A percentile compares a stretch with the other conserved stretches of the same genome.
Conservation (phyloP, 2,329 filamentous ascomycete species). For the Thermothelomyces thermophilus region DNA sequence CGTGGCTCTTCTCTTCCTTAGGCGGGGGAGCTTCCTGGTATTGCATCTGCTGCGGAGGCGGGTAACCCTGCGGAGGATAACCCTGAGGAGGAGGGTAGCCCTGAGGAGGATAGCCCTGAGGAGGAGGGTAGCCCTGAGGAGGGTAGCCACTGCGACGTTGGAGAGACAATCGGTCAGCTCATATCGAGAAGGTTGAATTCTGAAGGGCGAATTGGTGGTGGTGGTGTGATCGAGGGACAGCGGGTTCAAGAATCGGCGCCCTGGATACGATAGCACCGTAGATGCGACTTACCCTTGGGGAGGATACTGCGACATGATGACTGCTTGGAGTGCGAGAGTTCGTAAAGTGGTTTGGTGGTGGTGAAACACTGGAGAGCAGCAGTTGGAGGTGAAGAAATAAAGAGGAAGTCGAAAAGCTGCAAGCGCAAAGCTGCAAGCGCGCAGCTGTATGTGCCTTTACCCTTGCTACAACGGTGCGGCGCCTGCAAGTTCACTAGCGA, state of each 20-base stretch:
- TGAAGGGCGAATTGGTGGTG: background rate
- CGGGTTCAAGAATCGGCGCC: background rate
- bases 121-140: conserved; percentile 4
- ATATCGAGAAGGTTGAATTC: background rate
- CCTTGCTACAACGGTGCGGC: background rate
- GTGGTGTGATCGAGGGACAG: background rate
- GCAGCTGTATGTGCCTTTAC: too few relatives aligned
- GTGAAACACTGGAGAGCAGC: background rate
- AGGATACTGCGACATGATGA: conserved; percentile 11
- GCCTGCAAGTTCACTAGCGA: background rate
- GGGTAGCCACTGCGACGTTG: background rate
- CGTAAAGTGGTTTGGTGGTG: background rate
- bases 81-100: conserved; percentile 12
- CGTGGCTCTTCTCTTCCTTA: conserved; percentile 36
- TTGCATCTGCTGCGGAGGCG: conserved; percentile 28
- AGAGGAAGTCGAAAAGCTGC: background rate
- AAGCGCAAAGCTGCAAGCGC: too few relatives aligned
- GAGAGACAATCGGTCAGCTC: background rate
- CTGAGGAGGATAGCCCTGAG: conserved; percentile 12
- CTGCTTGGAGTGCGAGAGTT: background rate
- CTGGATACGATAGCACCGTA: background rate
- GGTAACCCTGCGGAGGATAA: conserved; percentile 3
- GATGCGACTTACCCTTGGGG: conserved; percentile 6
- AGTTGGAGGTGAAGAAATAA: background rate
- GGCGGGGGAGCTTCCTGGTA: conserved; percentile 31